Conservation (phyloP, 2,329 filamentous ascomycete species). For the Arthroderma sp. region DNA sequence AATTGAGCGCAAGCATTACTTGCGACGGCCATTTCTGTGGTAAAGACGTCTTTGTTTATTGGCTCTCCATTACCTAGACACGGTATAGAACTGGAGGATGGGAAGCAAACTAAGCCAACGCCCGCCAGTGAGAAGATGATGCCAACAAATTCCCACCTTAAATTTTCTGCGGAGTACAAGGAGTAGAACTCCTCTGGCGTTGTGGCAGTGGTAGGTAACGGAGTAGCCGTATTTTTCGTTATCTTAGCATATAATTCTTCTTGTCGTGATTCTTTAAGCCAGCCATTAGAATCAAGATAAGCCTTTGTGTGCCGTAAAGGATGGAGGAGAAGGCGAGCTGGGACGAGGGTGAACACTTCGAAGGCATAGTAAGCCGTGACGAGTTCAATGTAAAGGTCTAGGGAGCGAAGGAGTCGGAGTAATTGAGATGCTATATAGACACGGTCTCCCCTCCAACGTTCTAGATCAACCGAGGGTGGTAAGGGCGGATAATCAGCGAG, state of each 20-base stretch:
- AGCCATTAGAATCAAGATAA: slow-evolving; percentile 7
- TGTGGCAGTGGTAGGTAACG: slow-evolving; percentile 13
- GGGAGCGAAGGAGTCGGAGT: slow-evolving; percentile 1
- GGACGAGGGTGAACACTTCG: slow-evolving; percentile 12
- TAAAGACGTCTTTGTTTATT: slow-evolving; percentile 7
- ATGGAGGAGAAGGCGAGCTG: slow-evolving; percentile 23
- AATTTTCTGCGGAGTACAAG: slow-evolving; percentile 16
- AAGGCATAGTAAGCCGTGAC: slow-evolving; percentile 4
- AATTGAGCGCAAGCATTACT: slow-evolving; percentile 13
- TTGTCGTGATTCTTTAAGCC: slow-evolving; percentile 6
- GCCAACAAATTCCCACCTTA: slow-evolving; percentile 16
- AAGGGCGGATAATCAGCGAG: slow-evolving; percentile 9
- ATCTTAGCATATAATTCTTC: slow-evolving; percentile 11
- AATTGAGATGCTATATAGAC: slow-evolving; percentile 20
- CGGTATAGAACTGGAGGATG: neutral
- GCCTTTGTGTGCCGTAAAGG: slow-evolving; percentile 15
- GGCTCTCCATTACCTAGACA: slow-evolving; percentile 6
- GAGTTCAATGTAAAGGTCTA: slow-evolving; percentile 5
- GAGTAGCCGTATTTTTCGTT: slow-evolving; percentile 17
- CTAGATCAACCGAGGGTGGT: slow-evolving; percentile 3
- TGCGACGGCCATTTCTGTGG: slow-evolving; percentile 12
- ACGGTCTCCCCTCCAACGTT: slow-evolving; percentile 6
- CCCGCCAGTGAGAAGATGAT: slow-evolving; percentile 13
- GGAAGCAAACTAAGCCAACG: slow-evolving; percentile 1
- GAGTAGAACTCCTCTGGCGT: slow-evolving; percentile 24